A percentile compares a stretch with the other conserved stretches of the same genome.
Conservation (phyloP, 2,329 filamentous ascomycete genomes). For the Venturiaceae sp. region DNA sequence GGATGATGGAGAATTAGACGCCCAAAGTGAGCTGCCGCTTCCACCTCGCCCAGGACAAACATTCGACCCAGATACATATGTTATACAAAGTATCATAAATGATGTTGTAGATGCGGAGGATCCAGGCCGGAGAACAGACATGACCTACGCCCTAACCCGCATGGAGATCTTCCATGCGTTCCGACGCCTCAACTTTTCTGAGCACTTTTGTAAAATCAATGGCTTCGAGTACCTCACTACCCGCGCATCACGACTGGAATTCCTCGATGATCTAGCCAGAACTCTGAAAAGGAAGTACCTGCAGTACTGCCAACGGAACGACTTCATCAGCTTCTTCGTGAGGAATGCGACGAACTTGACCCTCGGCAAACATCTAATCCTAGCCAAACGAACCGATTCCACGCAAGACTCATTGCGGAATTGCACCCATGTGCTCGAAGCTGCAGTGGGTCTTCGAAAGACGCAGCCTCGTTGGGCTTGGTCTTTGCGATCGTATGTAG, state of each 20-base stretch:
- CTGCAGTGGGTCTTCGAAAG: background rate
- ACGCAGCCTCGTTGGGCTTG: slow-evolving; percentile 2
- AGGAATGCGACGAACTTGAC: slow-evolving; percentile 5
- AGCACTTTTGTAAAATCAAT: slow-evolving; percentile 1
- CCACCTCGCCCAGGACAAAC: slow-evolving; percentile 1
- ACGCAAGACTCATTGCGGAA: background rate
- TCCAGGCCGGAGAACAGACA: slow-evolving; percentile 3
- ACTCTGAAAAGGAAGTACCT: slow-evolving; percentile 1
- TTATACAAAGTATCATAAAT: background rate
- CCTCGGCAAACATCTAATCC: slow-evolving; percentile 1
- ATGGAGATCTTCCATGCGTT: background rate
- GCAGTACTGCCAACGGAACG: slow-evolving; percentile 4
- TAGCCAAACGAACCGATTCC: background rate
- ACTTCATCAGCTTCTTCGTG: slow-evolving; percentile 6
- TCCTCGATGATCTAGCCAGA: background rate
- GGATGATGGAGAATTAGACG: slow-evolving; percentile 5
- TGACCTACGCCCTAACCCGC: background rate
- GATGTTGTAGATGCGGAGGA: background rate
- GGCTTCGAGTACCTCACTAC: background rate
- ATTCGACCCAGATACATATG: slow-evolving; percentile 1
- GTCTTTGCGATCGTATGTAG: background rate
- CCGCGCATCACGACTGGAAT: background rate
- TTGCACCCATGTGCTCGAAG: slow-evolving; percentile 2
- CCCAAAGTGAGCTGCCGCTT: background rate
- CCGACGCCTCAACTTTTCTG: background rate